Evolutionary conservation across 2,329 filamentous ascomycete genomes (phyloP), one percentile per base, ranked within the genome.

Genomic region (Hymenoscyphus repandus): DNA sequence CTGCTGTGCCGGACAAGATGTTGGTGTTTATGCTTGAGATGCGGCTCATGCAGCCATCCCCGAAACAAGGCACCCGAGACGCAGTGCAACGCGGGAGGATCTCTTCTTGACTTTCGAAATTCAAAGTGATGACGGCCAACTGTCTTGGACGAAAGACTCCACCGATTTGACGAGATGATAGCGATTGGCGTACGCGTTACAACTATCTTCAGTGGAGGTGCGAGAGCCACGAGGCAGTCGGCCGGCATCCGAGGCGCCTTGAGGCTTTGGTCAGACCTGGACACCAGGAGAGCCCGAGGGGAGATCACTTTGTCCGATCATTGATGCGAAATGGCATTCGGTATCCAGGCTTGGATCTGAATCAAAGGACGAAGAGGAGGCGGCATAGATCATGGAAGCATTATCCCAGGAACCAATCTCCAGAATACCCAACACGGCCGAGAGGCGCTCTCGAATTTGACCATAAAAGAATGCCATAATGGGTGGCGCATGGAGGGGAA

Each of bases 401-500:
- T 13, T 41, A 42, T 48, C 45, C 45, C 33, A 32, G 45, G 32
- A 41, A 37, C 27, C 45, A 48, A 45, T 45, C 42, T 45, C 42
- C 17, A 50, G 39, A 36, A 17, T 34, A 37, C 12, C 44, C n/a
- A 34, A 31, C 32, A n/a, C 33, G 27, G 36, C 18, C n/a, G 5
- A 11, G 17, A 20, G 44, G 17, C 30, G 30, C n/a, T 40, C 45
- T 22, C 27, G 37, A 30, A 34, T n/a, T 50, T 40, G 47, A 39
- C 20, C n/a, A 38, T 39, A 45, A 20, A 40, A 45, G 37, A 45
- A 50, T 50, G 42, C 42, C 42, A 46, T 46, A 34, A 40, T 18
- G 22, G n/a, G 41, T 38, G 47, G 47, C 47, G 47, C 34, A n/a
- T 13, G 13, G 41, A 44, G 17, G 34, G n/a, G 15, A 45, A 37